Base-by-base conservation (phyloP, 139 green algal species). In the Chlamydomonas incerta region DNA sequence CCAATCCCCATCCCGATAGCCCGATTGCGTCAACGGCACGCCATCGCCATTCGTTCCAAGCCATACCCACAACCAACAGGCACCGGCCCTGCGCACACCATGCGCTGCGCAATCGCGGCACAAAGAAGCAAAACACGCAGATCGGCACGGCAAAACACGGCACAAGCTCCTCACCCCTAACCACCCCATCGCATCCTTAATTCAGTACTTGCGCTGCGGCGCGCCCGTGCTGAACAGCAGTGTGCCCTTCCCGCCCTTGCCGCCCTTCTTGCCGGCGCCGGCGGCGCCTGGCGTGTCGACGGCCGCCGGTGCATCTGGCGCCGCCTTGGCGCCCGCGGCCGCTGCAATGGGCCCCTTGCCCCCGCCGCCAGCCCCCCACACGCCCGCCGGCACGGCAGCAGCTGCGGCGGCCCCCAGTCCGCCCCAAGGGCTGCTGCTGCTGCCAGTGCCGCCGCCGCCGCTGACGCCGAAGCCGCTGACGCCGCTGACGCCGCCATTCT, bases 211-310 rank as follows among this genome's bases (percentile, higher is more conserved):
- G 52, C 83, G 41, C 41, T 50, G 83, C 83, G 58, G 35, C 0
- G 74, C 66, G 18, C 73, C 70, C 0, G 75, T 85, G 37, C 63
- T 81, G 57, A 83, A 88, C 20, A 88, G 69, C 74, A 88, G 57
- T 3, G 29, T 67, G 14, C 75, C 74, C 58, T 86, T 86, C 50
- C 34, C 52, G 18, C 34, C 55, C 26, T 50, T 35, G 65, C 81
- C 85, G 35, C 57, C 37, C 66, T 88, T 88, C 34, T 67, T 76
- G 37, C 20, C 24, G 31, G 62, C 52, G 28, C 65, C 75, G 21
- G 41, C 73, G 17, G 57, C 57, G 52, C 55, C 33, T 33, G 1
- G 14, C 5, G 2, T 37, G 20, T 37, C 57, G 14, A 28, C 57
- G n/a, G 28, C 70, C 18, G 34, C 37, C 5, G 6, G 6, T 6